Conservation (phyloP, 768 basidiomycete genomes). For the Russula sp. region DNA sequence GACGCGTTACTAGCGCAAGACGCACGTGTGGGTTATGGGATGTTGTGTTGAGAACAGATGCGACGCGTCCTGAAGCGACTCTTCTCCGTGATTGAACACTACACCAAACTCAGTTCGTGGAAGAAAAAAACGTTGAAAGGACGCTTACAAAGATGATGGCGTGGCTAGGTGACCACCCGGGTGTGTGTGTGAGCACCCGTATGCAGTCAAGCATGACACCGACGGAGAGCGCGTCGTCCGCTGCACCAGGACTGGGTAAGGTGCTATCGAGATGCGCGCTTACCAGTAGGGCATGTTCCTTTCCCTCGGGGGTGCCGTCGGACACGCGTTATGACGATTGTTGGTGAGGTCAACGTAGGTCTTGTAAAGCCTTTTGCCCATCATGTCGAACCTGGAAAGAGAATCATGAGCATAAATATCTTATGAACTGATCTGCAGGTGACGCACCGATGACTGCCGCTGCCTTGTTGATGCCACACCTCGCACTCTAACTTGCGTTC, state of each 20-base stretch:
- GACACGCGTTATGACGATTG: constrained; percentile 84
- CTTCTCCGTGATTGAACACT: constrained; percentile 97
- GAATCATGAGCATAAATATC: not conserved
- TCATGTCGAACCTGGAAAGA: constrained; percentile 80
- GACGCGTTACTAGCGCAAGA: constrained; percentile 16
- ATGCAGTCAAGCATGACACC: constrained; percentile 91
- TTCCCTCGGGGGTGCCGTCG: constrained; percentile 64
- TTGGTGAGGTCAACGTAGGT: constrained; percentile 86
- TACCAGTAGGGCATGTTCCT: constrained; percentile 80
- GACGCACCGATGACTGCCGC: constrained; percentile 79
- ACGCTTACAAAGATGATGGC: constrained; percentile 78
- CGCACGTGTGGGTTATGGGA: constrained; percentile 64
- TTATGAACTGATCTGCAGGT: not conserved
- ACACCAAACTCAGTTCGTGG: constrained; percentile 11
- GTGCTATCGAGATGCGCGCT: constrained; percentile 91
- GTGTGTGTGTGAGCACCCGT: constrained; percentile 67
- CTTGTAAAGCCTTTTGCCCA: constrained; percentile 79
- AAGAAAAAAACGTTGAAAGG: not conserved
- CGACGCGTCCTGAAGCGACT: constrained; percentile 91
- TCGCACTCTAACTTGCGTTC: constrained; percentile 78
- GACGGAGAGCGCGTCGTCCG: constrained; percentile 84
- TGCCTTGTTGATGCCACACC: constrained; percentile 86
- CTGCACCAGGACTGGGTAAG: constrained; percentile 82
- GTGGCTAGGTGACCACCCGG: constrained; percentile 68
- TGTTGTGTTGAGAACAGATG: constrained; percentile 94